Evolutionary conservation across 1,284 basidiomycete species (phyloP).

Genomic region (Somion occarium): DNA sequence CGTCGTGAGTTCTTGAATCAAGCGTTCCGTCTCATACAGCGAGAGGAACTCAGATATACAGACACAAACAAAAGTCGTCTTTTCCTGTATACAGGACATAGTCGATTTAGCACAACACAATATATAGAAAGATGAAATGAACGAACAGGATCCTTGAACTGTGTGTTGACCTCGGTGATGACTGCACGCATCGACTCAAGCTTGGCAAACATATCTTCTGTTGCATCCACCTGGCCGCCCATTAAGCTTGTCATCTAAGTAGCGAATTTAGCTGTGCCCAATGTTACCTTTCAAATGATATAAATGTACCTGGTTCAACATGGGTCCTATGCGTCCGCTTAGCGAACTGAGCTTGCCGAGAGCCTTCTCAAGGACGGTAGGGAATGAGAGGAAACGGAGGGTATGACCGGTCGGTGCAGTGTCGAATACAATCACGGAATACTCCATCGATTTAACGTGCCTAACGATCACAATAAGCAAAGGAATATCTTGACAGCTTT

Average conservation of each 20-base stretch:
- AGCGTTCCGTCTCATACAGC: constrained; percentile 95
- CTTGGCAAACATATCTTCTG: constrained; percentile 98
- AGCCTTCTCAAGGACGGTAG: constrained; percentile 95
- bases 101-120: not conserved
- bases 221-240: constrained; percentile 83
- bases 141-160: constrained; percentile 96
- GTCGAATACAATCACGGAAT: constrained; percentile 98
- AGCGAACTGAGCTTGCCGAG: constrained; percentile 91
- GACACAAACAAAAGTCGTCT: constrained; percentile 97
- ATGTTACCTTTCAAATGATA: not conserved
- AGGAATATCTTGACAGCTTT: not conserved
- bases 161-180: constrained; percentile 98
- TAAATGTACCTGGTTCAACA: constrained; percentile 80
- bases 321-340: constrained; percentile 91
- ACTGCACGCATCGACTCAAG: constrained; percentile 95
- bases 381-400: constrained; percentile 96
- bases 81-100: constrained; percentile 59
- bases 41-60: constrained; percentile 99
- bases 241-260: constrained; percentile 88
- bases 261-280: not conserved
- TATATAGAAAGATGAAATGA: not conserved
- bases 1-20: constrained; percentile 92
- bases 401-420: constrained; percentile 99
- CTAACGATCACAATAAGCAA: constrained; percentile 36
- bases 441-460: constrained; percentile 99